Conservation (phyloP, 164 flowering plant genomes). For the Vitis rotundifolia region DNA sequence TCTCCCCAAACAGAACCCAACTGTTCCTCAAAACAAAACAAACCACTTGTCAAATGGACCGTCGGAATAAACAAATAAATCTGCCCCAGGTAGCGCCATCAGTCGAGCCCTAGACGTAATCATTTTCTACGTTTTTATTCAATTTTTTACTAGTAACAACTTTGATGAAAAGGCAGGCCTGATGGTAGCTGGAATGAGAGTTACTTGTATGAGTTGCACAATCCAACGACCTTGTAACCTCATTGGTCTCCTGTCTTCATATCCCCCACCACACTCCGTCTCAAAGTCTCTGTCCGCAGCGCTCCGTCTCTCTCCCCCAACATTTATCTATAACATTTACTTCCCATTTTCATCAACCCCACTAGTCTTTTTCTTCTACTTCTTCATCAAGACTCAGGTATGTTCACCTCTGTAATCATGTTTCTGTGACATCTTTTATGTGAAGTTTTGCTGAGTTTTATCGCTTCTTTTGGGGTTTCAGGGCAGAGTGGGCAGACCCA, state of each 20-base stretch:
- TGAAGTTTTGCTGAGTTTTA: not conserved
- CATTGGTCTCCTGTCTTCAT: not conserved
- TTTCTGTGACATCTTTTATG: not conserved
- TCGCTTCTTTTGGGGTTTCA: not conserved
- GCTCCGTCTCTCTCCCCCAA: not conserved
- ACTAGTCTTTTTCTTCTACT: not conserved
- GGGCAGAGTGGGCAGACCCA: not conserved
- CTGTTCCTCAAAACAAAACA: too few species aligned
- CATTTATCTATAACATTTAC: not conserved
- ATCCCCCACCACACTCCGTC: not conserved
- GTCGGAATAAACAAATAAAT: not conserved
- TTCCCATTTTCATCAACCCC: not conserved
- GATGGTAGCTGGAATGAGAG: not conserved
- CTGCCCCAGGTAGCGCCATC: slow-evolving; percentile 19
- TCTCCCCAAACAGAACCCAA: too few species aligned
- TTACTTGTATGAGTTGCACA: slow-evolving; percentile 5
- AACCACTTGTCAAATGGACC: not conserved
- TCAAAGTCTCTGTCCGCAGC: slow-evolving; percentile 2
- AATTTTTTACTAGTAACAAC: slow-evolving; percentile 9
- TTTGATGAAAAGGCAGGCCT: slow-evolving; percentile 25
- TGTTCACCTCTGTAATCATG: not conserved
- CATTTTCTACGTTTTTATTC: slow-evolving; percentile 3
- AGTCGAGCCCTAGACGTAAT: slow-evolving; percentile 8
- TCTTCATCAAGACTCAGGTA: not conserved
- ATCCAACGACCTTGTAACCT: slow-evolving; percentile 2